Conservation (phyloP, 164 flowering plant genomes). For the Saururus chinensis region DNA sequence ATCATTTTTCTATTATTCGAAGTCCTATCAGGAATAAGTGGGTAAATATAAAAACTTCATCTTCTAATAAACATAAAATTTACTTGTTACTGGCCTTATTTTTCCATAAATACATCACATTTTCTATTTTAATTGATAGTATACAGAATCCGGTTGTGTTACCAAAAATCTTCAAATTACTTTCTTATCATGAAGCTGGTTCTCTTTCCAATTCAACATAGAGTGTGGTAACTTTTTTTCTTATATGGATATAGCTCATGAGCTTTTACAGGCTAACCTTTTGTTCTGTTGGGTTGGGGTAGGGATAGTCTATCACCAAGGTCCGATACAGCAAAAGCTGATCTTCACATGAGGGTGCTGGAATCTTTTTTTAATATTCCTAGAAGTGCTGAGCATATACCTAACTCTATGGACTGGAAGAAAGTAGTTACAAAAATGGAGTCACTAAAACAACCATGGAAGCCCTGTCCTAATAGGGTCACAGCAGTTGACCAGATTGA, state of each 20-base stretch:
- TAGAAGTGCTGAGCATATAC: constrained; percentile 47
- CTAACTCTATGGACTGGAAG: constrained; percentile 73
- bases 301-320: constrained; percentile 15
- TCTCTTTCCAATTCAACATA: no score
- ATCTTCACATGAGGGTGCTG: constrained; percentile 58
- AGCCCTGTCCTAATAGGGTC: constrained; percentile 15
- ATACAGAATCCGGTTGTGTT: no score
- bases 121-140: no score
- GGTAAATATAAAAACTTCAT: no score
- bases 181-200: no score
- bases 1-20: no score
- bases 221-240: neutral
- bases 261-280: neutral
- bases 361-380: constrained; percentile 66
- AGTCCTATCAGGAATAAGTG: no score
- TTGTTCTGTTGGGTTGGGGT: constrained; percentile 1
- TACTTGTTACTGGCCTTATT: no score
- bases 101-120: no score
- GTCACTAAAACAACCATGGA: constrained; percentile 39
- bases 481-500: neutral
- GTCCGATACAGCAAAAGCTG: constrained; percentile 16
- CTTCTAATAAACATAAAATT: no score
- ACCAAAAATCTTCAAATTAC: no score
- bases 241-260: neutral
- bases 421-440: constrained; percentile 63